Evolutionary conservation across 2,329 filamentous ascomycete genomes (phyloP), one percentile per base, ranked within the genome.

Genomic region (Calonectria hawksworthii): DNA sequence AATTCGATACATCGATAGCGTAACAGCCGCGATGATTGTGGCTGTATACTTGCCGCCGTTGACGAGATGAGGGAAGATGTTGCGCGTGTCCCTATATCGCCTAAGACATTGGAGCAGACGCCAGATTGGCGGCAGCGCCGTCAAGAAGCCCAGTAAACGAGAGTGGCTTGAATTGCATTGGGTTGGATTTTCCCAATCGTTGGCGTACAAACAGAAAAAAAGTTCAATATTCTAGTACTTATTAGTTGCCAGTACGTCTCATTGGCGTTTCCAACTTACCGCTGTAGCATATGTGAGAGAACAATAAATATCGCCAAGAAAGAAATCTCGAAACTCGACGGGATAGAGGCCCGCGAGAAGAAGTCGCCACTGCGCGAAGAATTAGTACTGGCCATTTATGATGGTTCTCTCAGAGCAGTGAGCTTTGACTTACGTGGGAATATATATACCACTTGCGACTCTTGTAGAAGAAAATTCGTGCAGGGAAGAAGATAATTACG

Each of bases 261-360:
- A 67, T 7, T 23, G 41, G 18, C 1, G 1, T 3, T n/a, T 23
- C 10, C 1, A 4, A 91, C 94, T 87, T 89, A 96, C 95, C 75
- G 95, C 94, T 85, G 95, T 95, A 21, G 94, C 91, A 84, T 99
- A 99, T 8, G 96, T 98, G 71, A 98, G 89, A 3, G 97, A 99
- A 85, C 96, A 99, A 85, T 98, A 98, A 89, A 99, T 98, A 83
- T 99, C 97, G 68, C 97, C 97, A 0, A 99, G 90, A 85, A 98
- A 99, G 86, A 99, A 99, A 85, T 99, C 97, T 73, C 96, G 92
- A 84, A 99, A 99, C 83, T 99, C 96, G 65, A 99, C 97, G 1
- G 95, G 95, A 81, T 98, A 98, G 26, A 98, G 84, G 5, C 96
- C 96, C 18, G 96, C 95, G 64, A 96, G 90, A 68, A 98, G 87